These are phyloP conservation scores for Sclerotinia trifoliorum DNA, from an alignment of 2,329 filamentous ascomycete species.

Conservation along the genomic window DNA sequence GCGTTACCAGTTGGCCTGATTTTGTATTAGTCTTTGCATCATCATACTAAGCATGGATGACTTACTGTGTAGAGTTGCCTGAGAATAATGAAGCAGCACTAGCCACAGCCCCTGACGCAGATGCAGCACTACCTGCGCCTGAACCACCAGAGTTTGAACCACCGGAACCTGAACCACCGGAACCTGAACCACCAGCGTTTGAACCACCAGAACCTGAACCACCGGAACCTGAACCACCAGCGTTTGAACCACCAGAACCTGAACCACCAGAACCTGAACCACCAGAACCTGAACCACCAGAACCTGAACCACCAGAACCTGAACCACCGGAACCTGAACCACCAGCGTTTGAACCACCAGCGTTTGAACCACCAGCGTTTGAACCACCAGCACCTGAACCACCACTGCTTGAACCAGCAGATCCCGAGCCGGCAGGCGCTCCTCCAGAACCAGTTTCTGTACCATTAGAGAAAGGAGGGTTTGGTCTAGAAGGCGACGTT, in stretches of 20 bases:
- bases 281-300: too few species aligned
- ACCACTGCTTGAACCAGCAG: neutral
- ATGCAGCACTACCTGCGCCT: neutral
- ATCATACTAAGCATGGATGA: neutral
- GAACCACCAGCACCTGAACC: neutral
- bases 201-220: neutral
- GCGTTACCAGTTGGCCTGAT: constrained; percentile 14
- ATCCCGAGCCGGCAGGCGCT: neutral
- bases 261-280: neutral
- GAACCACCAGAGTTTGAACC: neutral
- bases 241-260: neutral
- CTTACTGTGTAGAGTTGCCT: constrained; percentile 14
- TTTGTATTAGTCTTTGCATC: neutral
- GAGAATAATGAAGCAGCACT: constrained; percentile 17
- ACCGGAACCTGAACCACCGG: neutral
- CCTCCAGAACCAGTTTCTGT: neutral
- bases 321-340: neutral
- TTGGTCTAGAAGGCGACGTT: constrained; percentile 15
- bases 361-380: neutral
- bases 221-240: neutral
- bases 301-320: neutral
- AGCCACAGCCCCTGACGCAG: constrained; percentile 15
- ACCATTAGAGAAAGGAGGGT: constrained; percentile 12
- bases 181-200: neutral
- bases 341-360: neutral